Evolutionary conservation across 1,284 basidiomycete genomes (phyloP), one percentile per base, ranked within the genome.

Genomic region (Leccinum fallax): DNA sequence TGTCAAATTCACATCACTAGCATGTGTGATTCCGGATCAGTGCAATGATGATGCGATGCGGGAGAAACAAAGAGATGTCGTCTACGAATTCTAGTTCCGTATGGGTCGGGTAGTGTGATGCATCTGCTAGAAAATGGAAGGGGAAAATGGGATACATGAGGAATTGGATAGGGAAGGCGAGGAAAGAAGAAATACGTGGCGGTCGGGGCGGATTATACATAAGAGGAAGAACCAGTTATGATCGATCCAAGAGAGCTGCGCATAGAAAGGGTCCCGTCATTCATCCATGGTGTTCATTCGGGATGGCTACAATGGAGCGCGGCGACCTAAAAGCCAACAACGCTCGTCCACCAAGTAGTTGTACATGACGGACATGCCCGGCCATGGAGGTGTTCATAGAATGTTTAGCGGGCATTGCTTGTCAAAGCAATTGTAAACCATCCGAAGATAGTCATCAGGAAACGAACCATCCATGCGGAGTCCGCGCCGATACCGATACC

Each of bases 401-500:
- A 21, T 34, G 57, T 61, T 67, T 54, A 74, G 30, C 61, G 64
- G 19, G 61, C 55, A 38, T 60, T 63, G 36, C 71, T 56, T 26
- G 74, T 74, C 63, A 74, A 53, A 38, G 68, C 72, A 48, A 88
- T 79, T 32, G 84, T 81, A 67, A 92, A 81, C 90, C 90, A 92
- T 13, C 89, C 90, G 72, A 89, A 91, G 73, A 90, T 82, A 26
- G 86, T 80, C 87, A 92, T 89, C 73, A 92, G 72, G 72, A 90
- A 90, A 60, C 88, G 77, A 54, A 91, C 87, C 78, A 90, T 82
- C 89, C 89, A 92, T 36, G 89, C 89, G 10, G 88, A 82, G 67
- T 92, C 90, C 24, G 88, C 85, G 53, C 87, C 85, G 15, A 83
- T 70, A 36, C 87, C 87, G 26, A 89, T 73, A 2, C 88, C 86